Conservation (phyloP, 148 eudicot species). For the Cornus florida region DNA sequence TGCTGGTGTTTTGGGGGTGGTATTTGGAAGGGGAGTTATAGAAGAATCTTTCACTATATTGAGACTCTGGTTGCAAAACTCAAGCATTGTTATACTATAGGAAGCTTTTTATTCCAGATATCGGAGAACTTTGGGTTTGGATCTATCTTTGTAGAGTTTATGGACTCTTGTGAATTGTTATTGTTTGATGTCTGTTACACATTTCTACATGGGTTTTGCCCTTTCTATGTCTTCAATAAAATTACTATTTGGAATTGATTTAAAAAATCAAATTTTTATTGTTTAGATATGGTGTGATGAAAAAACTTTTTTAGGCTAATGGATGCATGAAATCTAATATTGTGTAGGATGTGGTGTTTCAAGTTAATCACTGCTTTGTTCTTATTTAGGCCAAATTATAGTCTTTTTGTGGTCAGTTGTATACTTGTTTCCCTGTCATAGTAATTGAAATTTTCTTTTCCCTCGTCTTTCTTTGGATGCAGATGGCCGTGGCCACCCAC, state of each 20-base stretch:
- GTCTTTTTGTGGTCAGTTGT: slow-evolving; percentile 4
- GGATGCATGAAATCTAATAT: not conserved
- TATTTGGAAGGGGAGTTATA: no score
- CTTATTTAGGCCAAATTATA: not conserved
- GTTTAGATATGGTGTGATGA: not conserved
- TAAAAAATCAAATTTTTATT: no score
- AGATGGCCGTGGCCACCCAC: slow-evolving; percentile 88
- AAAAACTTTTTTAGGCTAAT: not conserved
- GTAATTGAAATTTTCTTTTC: slow-evolving; percentile 15
- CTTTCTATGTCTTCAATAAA: not conserved
- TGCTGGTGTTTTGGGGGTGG: no score
- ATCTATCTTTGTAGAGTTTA: not conserved
- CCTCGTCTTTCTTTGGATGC: slow-evolving; percentile 28
- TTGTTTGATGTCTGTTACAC: not conserved
- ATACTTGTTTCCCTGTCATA: slow-evolving; percentile 6
- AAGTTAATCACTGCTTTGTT: not conserved
- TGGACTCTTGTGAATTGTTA: not conserved
- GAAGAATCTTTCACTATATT: not conserved
- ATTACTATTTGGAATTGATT: no score
- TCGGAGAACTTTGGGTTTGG: not conserved
- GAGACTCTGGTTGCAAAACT: not conserved
- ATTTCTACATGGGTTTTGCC: not conserved
- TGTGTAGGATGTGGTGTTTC: not conserved
- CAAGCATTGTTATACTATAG: not conserved
- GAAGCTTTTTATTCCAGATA: not conserved